Evolutionary conservation across 2,329 filamentous ascomycete species (phyloP), one percentile per base, ranked within the genome.

Genomic region (Talaromyces atroroseus): DNA sequence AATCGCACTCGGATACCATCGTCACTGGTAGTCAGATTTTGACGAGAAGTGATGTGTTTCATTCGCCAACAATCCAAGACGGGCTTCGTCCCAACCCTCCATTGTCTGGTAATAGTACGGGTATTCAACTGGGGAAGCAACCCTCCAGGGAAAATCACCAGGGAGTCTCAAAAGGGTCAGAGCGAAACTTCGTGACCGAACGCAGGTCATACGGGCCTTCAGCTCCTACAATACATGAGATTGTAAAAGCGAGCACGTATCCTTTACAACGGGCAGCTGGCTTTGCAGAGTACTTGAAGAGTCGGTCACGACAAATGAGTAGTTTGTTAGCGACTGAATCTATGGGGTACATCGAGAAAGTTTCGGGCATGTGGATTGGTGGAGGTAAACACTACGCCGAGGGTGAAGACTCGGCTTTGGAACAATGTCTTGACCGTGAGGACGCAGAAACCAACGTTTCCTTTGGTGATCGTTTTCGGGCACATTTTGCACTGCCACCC

Each of bases 311-410:
- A 63, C 84, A 85, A 34, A 89, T 97, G 85, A 90, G 89, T 59
- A 89, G 80, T 26, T 75, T 95, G 8, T 75, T 97, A 47, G 89
- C 92, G 6, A 90, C 87, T 0, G 92, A 96, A 70, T 95, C 92
- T 0, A 95, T 96, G 86, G 91, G 90, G 1, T 97, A 97, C 68
- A 87, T 96, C 32, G 92, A 95, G 67, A 97, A 96, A 71, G 92
- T 97, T 0, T 95, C 92, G 0, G 92, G 91, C 38, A 97, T 97
- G 89, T 94, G 94, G 85, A 89, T 91, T 63, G 94, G 94, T 34
- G 90, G 90, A 12, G 86, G 87, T 64, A 91, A 87, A 65, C 92
- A 97, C 71, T 99, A 97, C 65, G 85, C 87, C 50, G 88, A 90
- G 20, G 82, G 81, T 21, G 84, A 89, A 67, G 76, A 81, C 14